These are phyloP conservation scores for Botryococcus braunii DNA, from an alignment of 163 green algal genomes.

Conservation along the genomic window DNA sequence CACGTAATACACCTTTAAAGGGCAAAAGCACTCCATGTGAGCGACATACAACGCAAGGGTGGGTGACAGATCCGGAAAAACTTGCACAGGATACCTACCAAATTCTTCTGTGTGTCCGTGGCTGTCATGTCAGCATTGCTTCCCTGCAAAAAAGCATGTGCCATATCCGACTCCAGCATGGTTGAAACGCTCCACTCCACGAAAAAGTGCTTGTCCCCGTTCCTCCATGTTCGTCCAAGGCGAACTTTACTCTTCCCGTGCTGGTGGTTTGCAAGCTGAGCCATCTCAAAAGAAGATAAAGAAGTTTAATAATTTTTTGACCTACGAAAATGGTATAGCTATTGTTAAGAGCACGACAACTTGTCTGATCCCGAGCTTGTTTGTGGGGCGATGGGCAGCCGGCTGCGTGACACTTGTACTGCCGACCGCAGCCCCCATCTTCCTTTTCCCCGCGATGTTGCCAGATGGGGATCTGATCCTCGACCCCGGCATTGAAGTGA, in stretches of 20 bases:
- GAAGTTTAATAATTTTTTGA: too few relatives aligned
- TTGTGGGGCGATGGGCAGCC: too few relatives aligned
- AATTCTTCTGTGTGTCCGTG: slow-evolving; percentile 94
- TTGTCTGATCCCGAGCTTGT: too few relatives aligned
- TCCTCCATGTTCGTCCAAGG: slow-evolving; percentile 63
- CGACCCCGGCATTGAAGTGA: too few relatives aligned
- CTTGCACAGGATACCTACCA: slow-evolving; percentile 26
- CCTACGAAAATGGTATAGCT: too few relatives aligned
- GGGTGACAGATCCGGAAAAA: not conserved
- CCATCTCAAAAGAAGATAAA: too few relatives aligned
- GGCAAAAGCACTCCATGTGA: slow-evolving; percentile 5
- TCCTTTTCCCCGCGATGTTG: too few relatives aligned
- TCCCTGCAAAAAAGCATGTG: slow-evolving; percentile 51
- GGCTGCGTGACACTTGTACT: too few relatives aligned
- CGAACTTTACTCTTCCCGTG: slow-evolving; percentile 78
- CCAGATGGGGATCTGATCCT: too few relatives aligned
- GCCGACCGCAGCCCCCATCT: too few relatives aligned
- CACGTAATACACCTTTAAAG: slow-evolving; percentile 89
- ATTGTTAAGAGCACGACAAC: too few relatives aligned
- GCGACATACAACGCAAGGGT: not conserved
- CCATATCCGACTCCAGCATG: slow-evolving; percentile 77
- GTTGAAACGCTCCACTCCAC: slow-evolving; percentile 70
- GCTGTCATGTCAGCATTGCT: slow-evolving; percentile 76
- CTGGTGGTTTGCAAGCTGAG: slow-evolving; percentile 46
- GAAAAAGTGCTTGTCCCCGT: slow-evolving; percentile 53